Percentiles rank a stretch among this genome's conserved stretches.
Conservation (phyloP, 352 stramenopile genomes). For the Globisporangium paddicum region DNA sequence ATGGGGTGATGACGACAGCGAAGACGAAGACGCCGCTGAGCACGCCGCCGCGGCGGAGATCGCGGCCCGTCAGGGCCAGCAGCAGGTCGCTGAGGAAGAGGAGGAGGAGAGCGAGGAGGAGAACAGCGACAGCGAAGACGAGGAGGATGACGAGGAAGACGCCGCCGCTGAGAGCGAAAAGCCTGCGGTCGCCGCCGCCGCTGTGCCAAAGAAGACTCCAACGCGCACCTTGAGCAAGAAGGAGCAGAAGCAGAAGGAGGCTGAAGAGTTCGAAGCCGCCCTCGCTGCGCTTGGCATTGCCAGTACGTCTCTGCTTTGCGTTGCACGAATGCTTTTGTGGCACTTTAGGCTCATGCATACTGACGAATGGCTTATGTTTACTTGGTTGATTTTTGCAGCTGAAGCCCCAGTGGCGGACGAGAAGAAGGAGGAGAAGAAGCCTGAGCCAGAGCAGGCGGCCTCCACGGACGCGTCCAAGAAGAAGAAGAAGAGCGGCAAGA, state of each 20-base stretch:
- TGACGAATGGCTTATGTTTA: no score
- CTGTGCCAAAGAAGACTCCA: slow-evolving; percentile 31
- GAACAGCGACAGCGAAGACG: slow-evolving; percentile 38
- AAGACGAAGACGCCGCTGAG: slow-evolving; percentile 45
- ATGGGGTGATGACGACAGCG: slow-evolving; percentile 66
- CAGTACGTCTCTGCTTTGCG: slow-evolving; percentile 16
- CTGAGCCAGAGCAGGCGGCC: slow-evolving; percentile 19
- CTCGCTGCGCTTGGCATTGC: slow-evolving; percentile 62
- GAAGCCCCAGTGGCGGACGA: slow-evolving; percentile 26
- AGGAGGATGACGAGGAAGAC: slow-evolving; percentile 34
- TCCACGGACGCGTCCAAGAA: slow-evolving; percentile 35
- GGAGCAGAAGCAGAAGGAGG: slow-evolving; percentile 76
- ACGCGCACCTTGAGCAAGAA: slow-evolving; percentile 64
- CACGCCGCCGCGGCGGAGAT: slow-evolving; percentile 23
- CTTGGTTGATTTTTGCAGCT: background rate
- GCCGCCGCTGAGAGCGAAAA: slow-evolving; percentile 14
- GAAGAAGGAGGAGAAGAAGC: slow-evolving; percentile 37
- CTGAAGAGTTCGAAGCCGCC: slow-evolving; percentile 68
- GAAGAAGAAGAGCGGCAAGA: slow-evolving; percentile 68
- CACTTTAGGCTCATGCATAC: no score
- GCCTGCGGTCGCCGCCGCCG: slow-evolving; percentile 3
- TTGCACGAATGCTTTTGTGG: no score
- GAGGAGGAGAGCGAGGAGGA: slow-evolving; percentile 37
- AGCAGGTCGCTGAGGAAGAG: slow-evolving; percentile 31
- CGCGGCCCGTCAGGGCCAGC: slow-evolving; percentile 22